Conservation (phyloP, 2,329 filamentous ascomycete species). For the Periconia digitata region DNA sequence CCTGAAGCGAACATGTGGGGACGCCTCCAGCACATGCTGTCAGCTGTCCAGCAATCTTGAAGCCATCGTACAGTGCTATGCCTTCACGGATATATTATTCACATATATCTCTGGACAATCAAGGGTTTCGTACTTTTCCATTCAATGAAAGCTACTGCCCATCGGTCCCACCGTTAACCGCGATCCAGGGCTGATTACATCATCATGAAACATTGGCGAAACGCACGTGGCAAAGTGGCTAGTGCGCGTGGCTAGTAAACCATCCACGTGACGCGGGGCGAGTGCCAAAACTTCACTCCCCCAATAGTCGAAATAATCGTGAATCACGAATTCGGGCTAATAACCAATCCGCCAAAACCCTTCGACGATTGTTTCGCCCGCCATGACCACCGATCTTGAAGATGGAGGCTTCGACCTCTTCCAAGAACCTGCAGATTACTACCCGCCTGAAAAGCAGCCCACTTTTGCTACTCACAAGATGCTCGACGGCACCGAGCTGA, state of each 20-base stretch:
- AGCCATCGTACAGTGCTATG: no score
- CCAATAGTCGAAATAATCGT: constrained; percentile 1
- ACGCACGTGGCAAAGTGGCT: constrained; percentile 2
- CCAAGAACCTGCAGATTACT: constrained; percentile 78
- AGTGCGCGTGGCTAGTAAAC: background rate
- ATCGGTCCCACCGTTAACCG: background rate
- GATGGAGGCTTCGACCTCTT: constrained; percentile 62
- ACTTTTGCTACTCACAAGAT: constrained; percentile 73
- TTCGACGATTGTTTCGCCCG: constrained; percentile 4
- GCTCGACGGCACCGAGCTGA: constrained; percentile 64
- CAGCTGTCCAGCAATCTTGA: no score
- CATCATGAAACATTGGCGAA: background rate
- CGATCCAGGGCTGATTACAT: background rate
- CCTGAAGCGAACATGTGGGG: background rate
- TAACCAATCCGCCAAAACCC: constrained; percentile 5
- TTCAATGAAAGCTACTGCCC: background rate
- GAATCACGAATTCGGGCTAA: constrained; percentile 9
- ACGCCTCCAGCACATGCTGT: background rate
- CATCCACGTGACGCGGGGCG: constrained; percentile 11
- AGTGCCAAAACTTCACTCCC: constrained; percentile 19
- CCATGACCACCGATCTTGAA: constrained; percentile 34
- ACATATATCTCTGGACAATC: no score
- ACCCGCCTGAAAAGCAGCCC: constrained; percentile 73
- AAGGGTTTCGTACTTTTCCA: no score
- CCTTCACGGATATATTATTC: no score